These are phyloP conservation scores for Magnusiomyces sp. DNA, from an alignment of 1,139 yeast genomes.

Conservation along the genomic window DNA sequence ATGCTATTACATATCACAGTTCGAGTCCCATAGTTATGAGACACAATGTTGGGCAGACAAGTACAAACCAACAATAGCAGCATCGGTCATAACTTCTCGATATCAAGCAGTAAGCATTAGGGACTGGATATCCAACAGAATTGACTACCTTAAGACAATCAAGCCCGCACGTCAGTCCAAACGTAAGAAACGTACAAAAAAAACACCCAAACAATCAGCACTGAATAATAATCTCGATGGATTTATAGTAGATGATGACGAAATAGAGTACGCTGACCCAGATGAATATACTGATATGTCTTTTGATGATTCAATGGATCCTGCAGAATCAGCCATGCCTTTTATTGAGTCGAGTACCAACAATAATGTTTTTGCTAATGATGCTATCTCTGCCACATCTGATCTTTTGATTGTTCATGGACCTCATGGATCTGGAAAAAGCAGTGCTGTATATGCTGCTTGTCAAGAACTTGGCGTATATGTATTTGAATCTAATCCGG, in stretches of 20 bases:
- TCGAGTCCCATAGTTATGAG: slow-evolving; percentile 3
- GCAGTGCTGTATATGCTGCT: slow-evolving; percentile 63
- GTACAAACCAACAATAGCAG: slow-evolving; percentile 8
- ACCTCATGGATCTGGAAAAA: slow-evolving; percentile 68
- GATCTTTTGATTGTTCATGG: slow-evolving; percentile 55
- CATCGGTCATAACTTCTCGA: slow-evolving; percentile 15
- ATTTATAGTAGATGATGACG: slow-evolving; percentile 39
- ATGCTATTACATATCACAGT: slow-evolving; percentile 4
- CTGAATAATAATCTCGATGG: slow-evolving; percentile 31
- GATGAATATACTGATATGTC: too few species aligned
- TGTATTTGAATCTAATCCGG: slow-evolving; percentile 74
- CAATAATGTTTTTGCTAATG: too few species aligned
- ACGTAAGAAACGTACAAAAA: slow-evolving; percentile 18
- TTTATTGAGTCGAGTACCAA: too few species aligned
- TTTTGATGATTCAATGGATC: too few species aligned
- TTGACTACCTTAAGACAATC: slow-evolving; percentile 12
- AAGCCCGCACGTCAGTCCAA: neutral
- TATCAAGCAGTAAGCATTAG: slow-evolving; percentile 14
- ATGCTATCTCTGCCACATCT: slow-evolving; percentile 5
- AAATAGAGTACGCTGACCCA: slow-evolving; percentile 3
- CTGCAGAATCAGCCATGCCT: too few species aligned
- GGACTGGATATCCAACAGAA: slow-evolving; percentile 18
- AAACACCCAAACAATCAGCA: neutral
- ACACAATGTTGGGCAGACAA: slow-evolving; percentile 8
- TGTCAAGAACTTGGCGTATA: slow-evolving; percentile 58